Evolutionary conservation across 345 rosid species (phyloP).

Genomic region (Excoecaria agallocha): DNA sequence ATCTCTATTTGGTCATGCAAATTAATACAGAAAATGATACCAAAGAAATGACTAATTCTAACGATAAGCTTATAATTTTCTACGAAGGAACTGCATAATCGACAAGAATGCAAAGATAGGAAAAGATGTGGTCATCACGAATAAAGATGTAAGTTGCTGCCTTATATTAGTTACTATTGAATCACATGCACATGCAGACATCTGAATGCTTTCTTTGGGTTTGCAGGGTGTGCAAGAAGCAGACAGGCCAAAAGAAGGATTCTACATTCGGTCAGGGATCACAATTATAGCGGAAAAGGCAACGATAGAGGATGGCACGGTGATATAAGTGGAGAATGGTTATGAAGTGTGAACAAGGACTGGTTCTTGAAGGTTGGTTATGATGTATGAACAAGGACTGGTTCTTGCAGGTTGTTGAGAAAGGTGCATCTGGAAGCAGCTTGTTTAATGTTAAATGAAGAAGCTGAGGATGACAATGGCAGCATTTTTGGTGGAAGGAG

Average conservation of each 20-base stretch:
- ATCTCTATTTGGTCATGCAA: not conserved
- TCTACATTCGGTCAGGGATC: constrained; percentile 76
- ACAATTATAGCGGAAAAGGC: constrained; percentile 78
- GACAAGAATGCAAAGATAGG: constrained; percentile 95
- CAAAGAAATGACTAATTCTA: not conserved
- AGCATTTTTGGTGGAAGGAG: constrained; percentile 19
- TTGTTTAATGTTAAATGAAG: not conserved
- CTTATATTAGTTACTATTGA: not conserved
- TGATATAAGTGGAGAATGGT: constrained; percentile 42
- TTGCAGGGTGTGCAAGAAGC: constrained; percentile 80
- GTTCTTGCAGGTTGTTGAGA: not conserved
- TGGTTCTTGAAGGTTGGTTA: not conserved
- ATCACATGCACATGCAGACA: not conserved
- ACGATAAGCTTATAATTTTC: constrained; percentile 10
- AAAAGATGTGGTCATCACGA: constrained; percentile 69
- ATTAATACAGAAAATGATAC: not conserved
- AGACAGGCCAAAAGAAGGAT: constrained; percentile 73
- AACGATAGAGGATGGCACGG: constrained; percentile 69
- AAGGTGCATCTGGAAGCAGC: constrained; percentile 5
- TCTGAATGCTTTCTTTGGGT: not conserved
- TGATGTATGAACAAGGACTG: not conserved
- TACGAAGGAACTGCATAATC: constrained; percentile 76
- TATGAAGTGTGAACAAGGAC: not conserved
- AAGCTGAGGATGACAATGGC: constrained; percentile 18
- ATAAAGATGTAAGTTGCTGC: constrained; percentile 61